phyloP scores from a whole-genome alignment of 805 yeast species.

The Metschnikowia vanudenii region DNA sequence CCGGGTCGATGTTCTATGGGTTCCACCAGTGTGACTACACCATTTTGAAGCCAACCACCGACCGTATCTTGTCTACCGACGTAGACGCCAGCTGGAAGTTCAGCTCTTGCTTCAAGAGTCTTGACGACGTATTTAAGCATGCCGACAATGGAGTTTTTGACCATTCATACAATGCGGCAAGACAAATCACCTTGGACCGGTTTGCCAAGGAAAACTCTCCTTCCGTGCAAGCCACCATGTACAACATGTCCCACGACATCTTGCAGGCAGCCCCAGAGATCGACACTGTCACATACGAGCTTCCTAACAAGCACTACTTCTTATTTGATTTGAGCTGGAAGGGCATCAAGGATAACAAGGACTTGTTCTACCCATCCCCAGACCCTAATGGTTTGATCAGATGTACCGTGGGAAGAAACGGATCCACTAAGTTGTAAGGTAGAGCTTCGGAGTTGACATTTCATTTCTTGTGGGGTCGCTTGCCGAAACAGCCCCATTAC shows the following conservation, averaged over 20 bases:
- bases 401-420: constrained; percentile 74
- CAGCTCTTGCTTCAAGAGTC: constrained; percentile 44
- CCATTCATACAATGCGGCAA: constrained; percentile 56
- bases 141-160: constrained; percentile 70
- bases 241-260: constrained; percentile 79
- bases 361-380: constrained; percentile 83
- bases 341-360: constrained; percentile 76
- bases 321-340: constrained; percentile 80
- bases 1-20: constrained; percentile 91
- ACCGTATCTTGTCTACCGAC: constrained; percentile 86
- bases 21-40: constrained; percentile 86
- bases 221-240: constrained; percentile 97
- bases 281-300: constrained; percentile 63
- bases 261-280: constrained; percentile 57
- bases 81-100: constrained; percentile 72
- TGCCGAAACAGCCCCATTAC: not conserved
- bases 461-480: not conserved
- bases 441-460: not conserved
- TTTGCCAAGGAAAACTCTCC: constrained; percentile 87
- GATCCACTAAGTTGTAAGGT: constrained; percentile 50
- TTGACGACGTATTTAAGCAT: constrained; percentile 46
- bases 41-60: constrained; percentile 76
- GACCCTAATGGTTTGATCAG: constrained; percentile 93
- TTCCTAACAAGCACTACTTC: constrained; percentile 93
- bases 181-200: constrained; percentile 65